These are phyloP conservation scores for Kodamaea anthophila DNA, from an alignment of 1,139 yeast genomes.

Conservation along the genomic window DNA sequence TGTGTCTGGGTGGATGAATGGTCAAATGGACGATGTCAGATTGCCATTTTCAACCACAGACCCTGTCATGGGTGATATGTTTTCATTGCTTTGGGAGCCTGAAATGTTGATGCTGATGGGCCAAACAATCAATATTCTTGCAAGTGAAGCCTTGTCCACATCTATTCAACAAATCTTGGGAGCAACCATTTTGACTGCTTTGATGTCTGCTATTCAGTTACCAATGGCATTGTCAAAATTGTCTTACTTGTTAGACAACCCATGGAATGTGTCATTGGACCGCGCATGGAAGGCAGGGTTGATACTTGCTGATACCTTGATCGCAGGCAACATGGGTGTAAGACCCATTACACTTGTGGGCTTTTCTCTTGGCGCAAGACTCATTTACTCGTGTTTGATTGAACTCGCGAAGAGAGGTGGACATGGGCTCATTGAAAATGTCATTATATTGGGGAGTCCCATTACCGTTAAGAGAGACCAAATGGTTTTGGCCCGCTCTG, in stretches of 20 bases:
- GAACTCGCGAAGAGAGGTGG: conserved; percentile 86
- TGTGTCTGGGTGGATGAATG: conserved; percentile 97
- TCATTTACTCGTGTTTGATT: conserved; percentile 82
- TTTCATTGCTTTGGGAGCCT: conserved; percentile 94
- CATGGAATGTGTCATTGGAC: conserved; percentile 96
- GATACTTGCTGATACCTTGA: conserved; percentile 83
- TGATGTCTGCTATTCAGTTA: conserved; percentile 92
- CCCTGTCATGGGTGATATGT: conserved; percentile 95
- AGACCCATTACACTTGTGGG: conserved; percentile 92
- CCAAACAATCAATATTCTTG: conserved; percentile 87
- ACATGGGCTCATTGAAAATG: conserved; percentile 84
- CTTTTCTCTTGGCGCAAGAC: conserved; percentile 89
- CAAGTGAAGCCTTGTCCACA: conserved; percentile 88
- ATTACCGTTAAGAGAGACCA: conserved; percentile 75
- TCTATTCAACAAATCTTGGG: conserved; percentile 94
- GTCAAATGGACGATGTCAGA: conserved; percentile 91
- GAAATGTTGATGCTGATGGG: conserved; percentile 96
- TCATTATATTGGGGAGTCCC: conserved; percentile 84
- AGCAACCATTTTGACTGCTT: conserved; percentile 82
- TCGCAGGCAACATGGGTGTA: conserved; percentile 83
- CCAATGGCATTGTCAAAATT: conserved; percentile 90
- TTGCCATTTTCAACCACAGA: conserved; percentile 94
- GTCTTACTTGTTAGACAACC: conserved; percentile 87
- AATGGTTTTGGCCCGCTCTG: conserved; percentile 71
- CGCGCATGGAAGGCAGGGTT: conserved; percentile 97